These are phyloP conservation scores for Schwanniomyces occidentalis DNA, from an alignment of 805 yeast species.

Conservation along the genomic window DNA sequence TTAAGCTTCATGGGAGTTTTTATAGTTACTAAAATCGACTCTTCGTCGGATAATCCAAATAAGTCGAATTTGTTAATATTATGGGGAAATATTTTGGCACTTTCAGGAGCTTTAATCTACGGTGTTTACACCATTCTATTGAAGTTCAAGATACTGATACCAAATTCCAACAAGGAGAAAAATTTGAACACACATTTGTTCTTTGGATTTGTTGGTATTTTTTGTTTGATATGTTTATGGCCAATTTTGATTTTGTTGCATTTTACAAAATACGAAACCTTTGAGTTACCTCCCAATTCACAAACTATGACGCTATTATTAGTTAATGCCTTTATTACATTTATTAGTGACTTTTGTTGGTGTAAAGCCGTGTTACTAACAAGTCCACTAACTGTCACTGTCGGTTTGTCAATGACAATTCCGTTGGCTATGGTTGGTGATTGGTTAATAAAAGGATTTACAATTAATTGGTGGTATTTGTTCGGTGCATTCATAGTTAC, in stretches of 20 bases:
- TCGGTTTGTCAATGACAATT: constrained; percentile 88
- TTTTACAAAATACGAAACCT: constrained; percentile 61
- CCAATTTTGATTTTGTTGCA: constrained; percentile 74
- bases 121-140: constrained; percentile 88
- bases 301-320: constrained; percentile 42
- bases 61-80: constrained; percentile 28
- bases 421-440: constrained; percentile 96
- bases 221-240: constrained; percentile 75
- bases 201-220: constrained; percentile 93
- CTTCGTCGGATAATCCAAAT: constrained; percentile 33
- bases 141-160: constrained; percentile 58
- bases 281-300: constrained; percentile 64
- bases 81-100: constrained; percentile 77
- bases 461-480: constrained; percentile 61
- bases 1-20: constrained; percentile 78
- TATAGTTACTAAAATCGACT: constrained; percentile 72
- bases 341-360: constrained; percentile 92
- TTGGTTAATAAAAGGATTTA: constrained; percentile 64
- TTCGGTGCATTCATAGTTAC: constrained; percentile 82
- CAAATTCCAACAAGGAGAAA: constrained; percentile 57
- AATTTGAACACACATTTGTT: constrained; percentile 82
- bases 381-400: constrained; percentile 92
- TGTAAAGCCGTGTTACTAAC: constrained; percentile 92
- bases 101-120: constrained; percentile 84
- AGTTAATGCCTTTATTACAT: constrained; percentile 73